A percentile compares a stretch with the other conserved stretches of the same genome.
phyloP scores from a whole-genome alignment of 2,329 filamentous ascomycete genomes.

The Claviceps humidiphila region DNA sequence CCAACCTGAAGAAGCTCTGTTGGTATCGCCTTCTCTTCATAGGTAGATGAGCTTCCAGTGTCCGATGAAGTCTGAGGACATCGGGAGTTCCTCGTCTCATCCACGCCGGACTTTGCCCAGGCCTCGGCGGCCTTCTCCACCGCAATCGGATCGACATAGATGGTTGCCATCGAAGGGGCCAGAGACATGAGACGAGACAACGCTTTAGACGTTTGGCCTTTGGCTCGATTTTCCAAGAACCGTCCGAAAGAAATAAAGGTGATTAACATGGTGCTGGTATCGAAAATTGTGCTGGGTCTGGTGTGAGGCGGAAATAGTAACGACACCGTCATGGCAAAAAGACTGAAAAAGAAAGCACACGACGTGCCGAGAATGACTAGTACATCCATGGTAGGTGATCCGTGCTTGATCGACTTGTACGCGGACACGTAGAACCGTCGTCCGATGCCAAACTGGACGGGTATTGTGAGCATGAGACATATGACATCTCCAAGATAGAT shows the following conservation, averaged over 20 bases:
- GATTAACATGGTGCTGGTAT: slow-evolving; percentile 96
- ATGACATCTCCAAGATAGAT: slow-evolving; percentile 80
- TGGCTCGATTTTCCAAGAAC: slow-evolving; percentile 86
- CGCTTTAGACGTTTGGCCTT: slow-evolving; percentile 90
- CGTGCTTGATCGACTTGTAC: slow-evolving; percentile 85
- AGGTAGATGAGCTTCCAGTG: slow-evolving; percentile 39
- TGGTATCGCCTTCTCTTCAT: slow-evolving; percentile 76
- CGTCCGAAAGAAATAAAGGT: slow-evolving; percentile 87
- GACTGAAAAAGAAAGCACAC: slow-evolving; percentile 90
- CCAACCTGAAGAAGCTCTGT: slow-evolving; percentile 91
- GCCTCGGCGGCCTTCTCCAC: slow-evolving; percentile 78
- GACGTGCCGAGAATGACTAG: slow-evolving; percentile 88
- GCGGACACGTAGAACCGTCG: slow-evolving; percentile 87
- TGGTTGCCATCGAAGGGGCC: slow-evolving; percentile 90
- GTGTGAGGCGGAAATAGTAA: slow-evolving; percentile 61
- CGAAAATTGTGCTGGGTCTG: slow-evolving; percentile 80
- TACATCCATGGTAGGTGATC: slow-evolving; percentile 94
- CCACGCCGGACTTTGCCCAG: slow-evolving; percentile 37
- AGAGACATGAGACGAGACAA: slow-evolving; percentile 90
- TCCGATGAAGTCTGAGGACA: slow-evolving; percentile 17
- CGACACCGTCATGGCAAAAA: slow-evolving; percentile 75
- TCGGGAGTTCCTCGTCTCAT: slow-evolving; percentile 28
- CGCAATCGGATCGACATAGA: slow-evolving; percentile 88
- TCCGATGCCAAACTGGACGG: slow-evolving; percentile 92
- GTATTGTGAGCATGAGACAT: slow-evolving; percentile 73